Base-by-base conservation (phyloP, 2,329 filamentous ascomycete genomes). In the Paecilomyces fulvus region DNA sequence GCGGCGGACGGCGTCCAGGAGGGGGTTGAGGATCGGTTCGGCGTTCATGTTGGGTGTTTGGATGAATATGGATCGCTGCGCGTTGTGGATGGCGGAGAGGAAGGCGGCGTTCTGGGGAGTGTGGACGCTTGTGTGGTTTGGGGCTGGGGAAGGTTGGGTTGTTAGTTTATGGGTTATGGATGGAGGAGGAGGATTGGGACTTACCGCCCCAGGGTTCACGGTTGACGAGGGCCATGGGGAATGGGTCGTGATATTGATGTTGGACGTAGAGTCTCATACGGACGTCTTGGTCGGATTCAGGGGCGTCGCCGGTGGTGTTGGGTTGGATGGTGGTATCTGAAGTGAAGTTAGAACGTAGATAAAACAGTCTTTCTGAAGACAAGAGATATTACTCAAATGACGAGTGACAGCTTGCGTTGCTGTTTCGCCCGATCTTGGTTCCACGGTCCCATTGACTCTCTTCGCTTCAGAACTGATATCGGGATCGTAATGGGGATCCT, bases 1-100 rank as follows among this genome's bases (percentile, higher is more conserved):
- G 1, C 88, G 77, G 58, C 83, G 78, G n/a, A 85, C 80, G 0
- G 89, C 88, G 2, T 79, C 79, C 0, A 81, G 66, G 3, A 92
- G 79, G 0, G 84, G 85, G 0, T 83, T 80, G 0, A 90, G 64
- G 0, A 91, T 73, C 0, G 83, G 85, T 56, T 82, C 80, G 0
- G 88, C 87, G 63, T 92, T 92, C 37, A 92, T 78, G 21, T 89
- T 87, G 0, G 89, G 89, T 0, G 87, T 86, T 68, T 92, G 87
- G 57, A 92, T 90, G 64, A 92, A 90, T n/a, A 92, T 80, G 28
- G 73, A 79, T 11, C 74, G 73, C 55, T 77, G 70, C 0, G 88
- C 87, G 62, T 90, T 81, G 1, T 83, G 78, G 7, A 92, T 77
- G 0, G 85, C 80, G 0, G 87, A 87, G 0, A 91, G 73, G 81